Evolutionary conservation across 169 alveolate species (phyloP), one percentile per base, ranked within the genome.

Genomic region (Plasmodium falciparum): DNA sequence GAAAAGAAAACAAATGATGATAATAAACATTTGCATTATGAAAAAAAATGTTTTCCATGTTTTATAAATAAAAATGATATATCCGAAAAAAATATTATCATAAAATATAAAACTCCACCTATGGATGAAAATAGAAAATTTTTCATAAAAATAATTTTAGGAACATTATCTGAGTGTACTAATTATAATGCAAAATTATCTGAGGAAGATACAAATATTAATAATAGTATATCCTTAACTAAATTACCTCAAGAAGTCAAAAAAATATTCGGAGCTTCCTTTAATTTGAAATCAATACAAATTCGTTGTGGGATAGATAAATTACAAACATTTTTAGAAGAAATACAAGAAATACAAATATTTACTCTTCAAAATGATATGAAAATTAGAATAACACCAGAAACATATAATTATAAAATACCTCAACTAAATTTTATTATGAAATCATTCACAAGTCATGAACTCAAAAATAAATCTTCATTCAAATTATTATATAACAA

Each of bases 261-360:
- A 70, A 76, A 76, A 54, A 33, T 76, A 65, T 76, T 63, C 54
- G 89, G 89, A 67, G 33, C 74, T 2, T 22, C 62, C 22, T 76
- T 76, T 56, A 76, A 76, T 76, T 63, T 76, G 66, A 76, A 76
- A 47, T 61, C 73, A 0, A 50, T 76, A 54, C 89, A 76, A 50
- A 76, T 70, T 9, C 59, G 76, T 26, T 76, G 89, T 76, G 89
- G 89, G 8, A 76, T 76, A 12, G 67, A 65, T 11, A 76, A 76
- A 65, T 56, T 76, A n/a, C 89, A 76, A 65, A 52, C 67, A 13
- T 76, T 76, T 58, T 56, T 76, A 63, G 89, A 76, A 62, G 89
- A 65, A 11, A 49, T 76, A 26, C 89, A 76, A 65, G 89, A 76
- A 65, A 76, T 76, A 12, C 71, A 76, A 65, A 63, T 43, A 9